phyloP scores from a whole-genome alignment of 2,329 filamentous ascomycete genomes.

The Colletotrichum sp. region DNA sequence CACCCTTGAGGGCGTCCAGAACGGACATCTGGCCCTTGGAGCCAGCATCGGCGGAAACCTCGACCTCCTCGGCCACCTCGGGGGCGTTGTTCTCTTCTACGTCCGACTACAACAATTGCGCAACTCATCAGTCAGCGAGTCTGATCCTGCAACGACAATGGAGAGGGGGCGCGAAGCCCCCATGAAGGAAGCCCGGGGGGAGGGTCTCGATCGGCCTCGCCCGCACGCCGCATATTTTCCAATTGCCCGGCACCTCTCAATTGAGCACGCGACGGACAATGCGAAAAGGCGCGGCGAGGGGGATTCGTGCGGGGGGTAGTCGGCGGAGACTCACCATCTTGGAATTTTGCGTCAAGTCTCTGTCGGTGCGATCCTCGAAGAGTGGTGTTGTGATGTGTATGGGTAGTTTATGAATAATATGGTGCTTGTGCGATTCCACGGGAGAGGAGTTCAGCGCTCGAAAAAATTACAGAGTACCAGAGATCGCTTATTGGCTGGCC shows the following conservation, averaged over 20 bases:
- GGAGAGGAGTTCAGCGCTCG: neutral
- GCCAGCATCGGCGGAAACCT: slow-evolving; percentile 90
- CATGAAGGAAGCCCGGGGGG: neutral
- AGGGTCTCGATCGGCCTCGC: neutral
- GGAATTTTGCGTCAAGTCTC: slow-evolving; percentile 49
- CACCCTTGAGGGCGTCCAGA: slow-evolving; percentile 97
- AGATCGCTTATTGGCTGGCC: slow-evolving; percentile 11
- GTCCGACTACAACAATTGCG: slow-evolving; percentile 76
- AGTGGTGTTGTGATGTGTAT: slow-evolving; percentile 46
- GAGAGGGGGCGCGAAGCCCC: neutral
- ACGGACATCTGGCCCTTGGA: slow-evolving; percentile 95
- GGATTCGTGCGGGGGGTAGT: neutral
- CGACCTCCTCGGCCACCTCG: slow-evolving; percentile 87
- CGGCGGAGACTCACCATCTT: slow-evolving; percentile 61
- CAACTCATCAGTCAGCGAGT: slow-evolving; percentile 22
- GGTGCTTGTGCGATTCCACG: slow-evolving; percentile 25
- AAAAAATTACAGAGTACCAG: neutral
- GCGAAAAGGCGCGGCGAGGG: neutral
- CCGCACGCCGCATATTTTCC: neutral
- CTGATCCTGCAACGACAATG: neutral
- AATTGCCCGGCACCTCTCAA: neutral
- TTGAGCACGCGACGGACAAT: neutral
- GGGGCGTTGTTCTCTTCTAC: slow-evolving; percentile 98
- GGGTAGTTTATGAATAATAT: slow-evolving; percentile 35
- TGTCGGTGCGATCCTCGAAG: slow-evolving; percentile 74